Conservation (phyloP, 148 eudicot genomes). For the Rhododendron ferrugineum region DNA sequence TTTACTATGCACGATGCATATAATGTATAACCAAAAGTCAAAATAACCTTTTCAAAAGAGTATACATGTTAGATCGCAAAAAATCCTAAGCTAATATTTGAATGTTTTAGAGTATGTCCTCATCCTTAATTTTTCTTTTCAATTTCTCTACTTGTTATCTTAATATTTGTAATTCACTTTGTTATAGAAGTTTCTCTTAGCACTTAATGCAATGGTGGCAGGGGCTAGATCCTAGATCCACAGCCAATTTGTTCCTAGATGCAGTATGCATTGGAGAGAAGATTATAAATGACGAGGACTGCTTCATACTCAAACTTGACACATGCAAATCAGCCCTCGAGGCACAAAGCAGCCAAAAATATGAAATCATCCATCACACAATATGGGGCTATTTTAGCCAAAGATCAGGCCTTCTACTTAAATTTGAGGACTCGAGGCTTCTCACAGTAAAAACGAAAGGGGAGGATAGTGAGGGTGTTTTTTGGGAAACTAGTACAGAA, state of each 20-base stretch:
- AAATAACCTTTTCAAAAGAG: not conserved
- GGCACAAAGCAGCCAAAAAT: slow-evolving; percentile 54
- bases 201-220: slow-evolving; percentile 8
- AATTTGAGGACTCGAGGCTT: slow-evolving; percentile 88
- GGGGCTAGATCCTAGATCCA: slow-evolving; percentile 72
- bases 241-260: slow-evolving; percentile 74
- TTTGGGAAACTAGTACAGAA: slow-evolving; percentile 95
- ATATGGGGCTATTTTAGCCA: slow-evolving; percentile 98
- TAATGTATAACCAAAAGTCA: not conserved
- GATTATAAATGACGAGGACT: slow-evolving; percentile 83
- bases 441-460: slow-evolving; percentile 53
- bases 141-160: not conserved
- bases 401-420: slow-evolving; percentile 73
- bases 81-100: not conserved
- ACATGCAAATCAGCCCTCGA: slow-evolving; percentile 74
- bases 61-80: not conserved
- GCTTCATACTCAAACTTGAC: slow-evolving; percentile 90
- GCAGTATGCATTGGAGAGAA: slow-evolving; percentile 98
- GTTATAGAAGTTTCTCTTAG: not conserved
- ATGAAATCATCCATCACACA: slow-evolving; percentile 90
- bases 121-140: not conserved
- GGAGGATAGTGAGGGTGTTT: slow-evolving; percentile 70
- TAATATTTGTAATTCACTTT: not conserved
- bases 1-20: not conserved
- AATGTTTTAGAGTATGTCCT: not conserved